Evolutionary conservation across 208 protist genomes (phyloP), one percentile per base, ranked within the genome.

Genomic region (Wallacemonas sp.): DNA sequence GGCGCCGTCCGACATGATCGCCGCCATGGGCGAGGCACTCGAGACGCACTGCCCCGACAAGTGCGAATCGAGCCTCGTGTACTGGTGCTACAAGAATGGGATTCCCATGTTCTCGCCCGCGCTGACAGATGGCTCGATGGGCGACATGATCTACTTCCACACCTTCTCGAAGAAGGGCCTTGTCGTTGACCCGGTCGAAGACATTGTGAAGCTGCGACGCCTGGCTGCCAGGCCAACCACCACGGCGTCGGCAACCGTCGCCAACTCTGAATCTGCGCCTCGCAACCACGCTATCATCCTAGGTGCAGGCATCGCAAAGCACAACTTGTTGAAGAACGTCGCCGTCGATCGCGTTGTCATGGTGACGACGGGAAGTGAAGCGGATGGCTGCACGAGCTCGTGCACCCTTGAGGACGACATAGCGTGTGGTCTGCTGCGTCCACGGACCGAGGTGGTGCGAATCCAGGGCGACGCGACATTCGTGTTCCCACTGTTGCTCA

Each of bases 121-220:
- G 0, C 41, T 99, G 9, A 99, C 98, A 24, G 98, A 99, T 64
- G 98, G 98, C 9, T 99, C 96, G 4, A 97, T 99, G 60, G 99
- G 99, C 21, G 99, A 99, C 78, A 99, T 99, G 98, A 92, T 99
- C 44, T 99, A 98, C 80, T 99, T 99, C 75, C 98, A 99, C 81
- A 98, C 97, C 19, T 99, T 97, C 45, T 96, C 91, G 3, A 89
- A 97, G 10, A 98, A 98, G 29, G 98, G 98, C 3, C 83, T 99
- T 12, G 82, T 98, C 0, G 68, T 99, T 1, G 98, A 99, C 76
- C 79, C 99, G 3, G 75, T 98, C 3, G 26, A 52, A 33, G 97
- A 98, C 58, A 81, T 98, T 19, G 67, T 64, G 48, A 74, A 69
- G 33, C 73, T 97, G 57, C 77, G 81, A 12, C 37, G 39, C 5